Evolutionary conservation across 2,329 filamentous ascomycete species (phyloP), one percentile per base, ranked within the genome.

Genomic region (Apiospora sp.): DNA sequence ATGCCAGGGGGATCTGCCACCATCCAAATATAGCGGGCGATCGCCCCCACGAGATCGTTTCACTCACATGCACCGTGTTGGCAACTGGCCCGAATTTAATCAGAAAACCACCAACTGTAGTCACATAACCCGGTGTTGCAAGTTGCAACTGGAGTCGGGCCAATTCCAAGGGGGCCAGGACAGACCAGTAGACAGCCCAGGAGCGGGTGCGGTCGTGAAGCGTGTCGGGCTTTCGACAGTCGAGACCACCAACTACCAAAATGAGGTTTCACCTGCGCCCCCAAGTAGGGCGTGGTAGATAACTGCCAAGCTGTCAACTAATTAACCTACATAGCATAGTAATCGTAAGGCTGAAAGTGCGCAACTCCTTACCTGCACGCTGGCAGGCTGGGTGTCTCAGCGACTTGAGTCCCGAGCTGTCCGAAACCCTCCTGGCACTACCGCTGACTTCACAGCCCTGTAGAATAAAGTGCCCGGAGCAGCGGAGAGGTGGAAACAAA

Each of bases 31-130:
- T 64, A 64, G 58, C 58, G 58, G 58, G 34, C 58, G 58, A 64
- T 64, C 58, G 58, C 30, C 58, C 34, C 58, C 58, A 64, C 58
- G 58, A 64, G 58, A 64, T 64, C 58, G 58, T 64, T 64, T 64
- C 58, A 41, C 34, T 64, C 58, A 64, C 34, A 41, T 64, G 34
- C 58, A 64, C 58, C 58, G 58, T 64, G 58, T 41, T 37, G 54
- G 54, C 58, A 24, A n/a, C 41, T 37, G 58, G 22, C 58, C 58
- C 58, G 34, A 22, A 41, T 41, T 64, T 64, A 64, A 41, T 64
- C 10, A 41, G 58, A n/a, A 41, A 64, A 64, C 22, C 34, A 22
- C 58, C 58, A 37, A 12, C 34, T 64, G 54, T 61, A 22, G 30
- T 61, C 8, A 61, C 19, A n/a, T 14, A 64, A 64, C 12, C 30